phyloP scores from a whole-genome alignment of 176 grass and related monocot genomes.

The Miscanthus lutarioriparius region DNA sequence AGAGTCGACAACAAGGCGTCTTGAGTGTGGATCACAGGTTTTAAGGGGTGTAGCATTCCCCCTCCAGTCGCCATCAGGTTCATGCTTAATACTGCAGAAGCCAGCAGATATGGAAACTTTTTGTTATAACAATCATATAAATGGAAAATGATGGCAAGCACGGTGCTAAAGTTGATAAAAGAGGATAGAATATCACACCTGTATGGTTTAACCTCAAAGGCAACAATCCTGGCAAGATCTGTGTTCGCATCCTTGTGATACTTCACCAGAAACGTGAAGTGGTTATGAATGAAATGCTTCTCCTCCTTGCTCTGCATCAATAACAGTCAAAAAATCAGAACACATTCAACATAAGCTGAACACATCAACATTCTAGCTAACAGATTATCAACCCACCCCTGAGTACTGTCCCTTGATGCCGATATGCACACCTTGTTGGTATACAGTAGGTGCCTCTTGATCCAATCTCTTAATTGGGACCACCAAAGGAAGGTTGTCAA shows the following conservation, averaged over 20 bases:
- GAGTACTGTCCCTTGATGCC: slow-evolving; percentile 79
- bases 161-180: background rate
- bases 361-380: background rate
- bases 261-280: slow-evolving; percentile 80
- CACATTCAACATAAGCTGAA: background rate
- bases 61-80: slow-evolving; percentile 69
- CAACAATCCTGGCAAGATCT: slow-evolving; percentile 83
- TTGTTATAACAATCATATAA: slow-evolving; percentile 14
- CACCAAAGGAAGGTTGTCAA: slow-evolving; percentile 88
- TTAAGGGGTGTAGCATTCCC: slow-evolving; percentile 46
- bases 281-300: slow-evolving; percentile 87
- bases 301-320: slow-evolving; percentile 82
- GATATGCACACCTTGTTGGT: slow-evolving; percentile 81
- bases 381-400: slow-evolving; percentile 50
- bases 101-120: background rate
- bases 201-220: slow-evolving; percentile 86
- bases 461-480: slow-evolving; percentile 65
- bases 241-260: slow-evolving; percentile 64
- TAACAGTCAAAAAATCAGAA: slow-evolving; percentile 13
- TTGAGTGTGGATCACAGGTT: slow-evolving; percentile 70
- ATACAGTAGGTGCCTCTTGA: slow-evolving; percentile 52
- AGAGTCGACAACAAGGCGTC: slow-evolving; percentile 49
- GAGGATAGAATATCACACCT: slow-evolving; percentile 43
- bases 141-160: background rate
- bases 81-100: slow-evolving; percentile 66